Base-by-base conservation (phyloP, 345 rosid species). In the Aquilaria malaccensis region DNA sequence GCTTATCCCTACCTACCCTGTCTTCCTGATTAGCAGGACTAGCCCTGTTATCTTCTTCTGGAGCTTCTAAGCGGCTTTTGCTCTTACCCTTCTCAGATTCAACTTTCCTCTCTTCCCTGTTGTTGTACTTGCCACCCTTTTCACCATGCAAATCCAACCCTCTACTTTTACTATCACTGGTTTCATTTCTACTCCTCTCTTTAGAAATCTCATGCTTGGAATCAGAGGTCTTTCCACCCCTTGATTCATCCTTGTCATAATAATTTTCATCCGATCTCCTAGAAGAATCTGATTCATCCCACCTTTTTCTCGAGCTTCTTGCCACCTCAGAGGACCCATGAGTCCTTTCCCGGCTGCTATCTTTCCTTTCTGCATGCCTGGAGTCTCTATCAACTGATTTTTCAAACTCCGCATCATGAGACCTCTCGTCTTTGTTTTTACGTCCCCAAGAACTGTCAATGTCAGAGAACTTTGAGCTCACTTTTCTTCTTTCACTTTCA, bases 341-440 rank as follows among this genome's bases (percentile, higher is more conserved):
- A 58, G 72, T 85, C 77, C 85, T 83, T 52, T 86, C 96, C 9
- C 91, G 78, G 67, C 73, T 71, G 67, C 87, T 77, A 13, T 91
- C 96, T 64, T 74, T 87, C 76, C 78, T 86, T 50, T 87, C 96
- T 9, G 79, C 79, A 73, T 76, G 55, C 75, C 66, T 87, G 10
- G 76, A 75, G 66, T 85, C 91, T 64, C 82, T 89, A 64, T 87
- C 92, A 29, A 67, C 47, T 43, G 60, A 32, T 71, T 82, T 87
- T 4, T 84, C 89, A 33, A 53, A 58, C 55, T 80, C 95, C 13
- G 65, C 79, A 37, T 83, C 85, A 57, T 74, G 67, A 30, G 74
- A 79, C 59, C 76, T 82, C 3, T 89, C 97, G 65, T 93, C 92
- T 76, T 83, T 85, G 79, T 58, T 81, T 80, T 84, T 90, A 76